Evolutionary conservation across 495 filamentous ascomycete genomes (phyloP).

Genomic region (Aspergillus asperescens): DNA sequence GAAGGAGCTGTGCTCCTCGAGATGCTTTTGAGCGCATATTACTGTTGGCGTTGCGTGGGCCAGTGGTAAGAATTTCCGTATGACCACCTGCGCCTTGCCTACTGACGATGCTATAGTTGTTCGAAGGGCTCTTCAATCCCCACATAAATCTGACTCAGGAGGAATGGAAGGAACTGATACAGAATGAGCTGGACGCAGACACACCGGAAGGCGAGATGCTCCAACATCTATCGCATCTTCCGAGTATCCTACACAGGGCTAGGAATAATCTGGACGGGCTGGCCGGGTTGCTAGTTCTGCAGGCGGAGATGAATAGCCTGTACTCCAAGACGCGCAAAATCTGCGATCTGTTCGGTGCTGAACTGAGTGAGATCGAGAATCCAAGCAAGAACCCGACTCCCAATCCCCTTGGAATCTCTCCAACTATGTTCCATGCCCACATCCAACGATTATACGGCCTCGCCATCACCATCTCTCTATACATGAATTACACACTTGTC

Average conservation of each 20-base stretch:
- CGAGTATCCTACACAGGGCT: constrained; percentile 24
- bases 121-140: constrained; percentile 38
- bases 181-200: constrained; percentile 22
- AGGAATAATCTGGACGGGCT: constrained; percentile 9
- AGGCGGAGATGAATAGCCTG: constrained; percentile 21
- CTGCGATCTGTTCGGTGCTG: constrained; percentile 11
- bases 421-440: constrained; percentile 22
- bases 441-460: constrained; percentile 34
- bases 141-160: constrained; percentile 29
- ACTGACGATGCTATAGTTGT: constrained; percentile 23
- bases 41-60: constrained; percentile 34
- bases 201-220: constrained; percentile 31
- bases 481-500: constrained; percentile 32
- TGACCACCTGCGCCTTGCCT: neutral
- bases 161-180: constrained; percentile 36
- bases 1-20: constrained; percentile 25
- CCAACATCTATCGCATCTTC: constrained; percentile 23
- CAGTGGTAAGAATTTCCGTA: constrained; percentile 30
- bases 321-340: constrained; percentile 27
- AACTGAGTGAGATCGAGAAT: constrained; percentile 9
- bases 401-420: neutral
- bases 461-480: constrained; percentile 25
- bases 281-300: constrained; percentile 11
- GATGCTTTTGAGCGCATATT: constrained; percentile 38
- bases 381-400: neutral